Percentiles rank a stretch among this genome's conserved stretches.
Conservation (phyloP, 2,329 filamentous ascomycete species). For the Curvularia eragrostidis region DNA sequence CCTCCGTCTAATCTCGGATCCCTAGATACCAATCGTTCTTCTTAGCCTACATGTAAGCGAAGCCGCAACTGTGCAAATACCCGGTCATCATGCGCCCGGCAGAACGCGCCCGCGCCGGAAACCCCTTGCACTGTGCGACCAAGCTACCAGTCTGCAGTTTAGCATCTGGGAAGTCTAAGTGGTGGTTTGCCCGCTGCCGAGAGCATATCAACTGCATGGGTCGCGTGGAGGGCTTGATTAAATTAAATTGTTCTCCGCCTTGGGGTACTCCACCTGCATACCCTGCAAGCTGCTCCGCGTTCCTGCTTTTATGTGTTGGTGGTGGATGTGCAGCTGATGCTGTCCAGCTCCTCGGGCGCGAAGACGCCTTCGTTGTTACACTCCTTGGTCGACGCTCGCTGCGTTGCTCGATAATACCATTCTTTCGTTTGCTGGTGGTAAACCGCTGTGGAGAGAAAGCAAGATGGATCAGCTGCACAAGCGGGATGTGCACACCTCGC, state of each 20-base stretch:
- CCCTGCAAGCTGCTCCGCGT: background rate
- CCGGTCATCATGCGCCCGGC: constrained; percentile 21
- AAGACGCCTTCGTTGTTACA: constrained; percentile 10
- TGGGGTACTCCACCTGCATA: constrained; percentile 2
- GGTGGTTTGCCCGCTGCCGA: constrained; percentile 4
- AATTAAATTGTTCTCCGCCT: constrained; percentile 17
- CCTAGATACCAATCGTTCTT: background rate
- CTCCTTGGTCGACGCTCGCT: background rate
- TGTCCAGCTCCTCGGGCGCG: constrained; percentile 9
- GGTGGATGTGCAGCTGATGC: constrained; percentile 7
- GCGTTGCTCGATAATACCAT: background rate
- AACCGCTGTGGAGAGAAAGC: background rate
- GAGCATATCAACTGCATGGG: background rate
- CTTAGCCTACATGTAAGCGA: constrained; percentile 6
- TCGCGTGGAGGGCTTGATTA: constrained; percentile 13
- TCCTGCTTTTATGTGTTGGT: constrained; percentile 1
- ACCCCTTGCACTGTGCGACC: constrained; percentile 14
- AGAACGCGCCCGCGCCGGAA: background rate
- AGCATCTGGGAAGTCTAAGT: constrained; percentile 7
- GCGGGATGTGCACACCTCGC: constrained; percentile 23
- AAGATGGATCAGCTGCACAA: constrained; percentile 24
- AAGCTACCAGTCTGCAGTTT: constrained; percentile 10
- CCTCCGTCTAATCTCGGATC: constrained; percentile 9
- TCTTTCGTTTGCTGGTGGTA: background rate
- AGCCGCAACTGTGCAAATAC: constrained; percentile 17